A percentile compares a stretch with the other conserved stretches of the same genome.
phyloP scores from a whole-genome alignment of 441 rosid genomes.

The Codiaeum variegatum region DNA sequence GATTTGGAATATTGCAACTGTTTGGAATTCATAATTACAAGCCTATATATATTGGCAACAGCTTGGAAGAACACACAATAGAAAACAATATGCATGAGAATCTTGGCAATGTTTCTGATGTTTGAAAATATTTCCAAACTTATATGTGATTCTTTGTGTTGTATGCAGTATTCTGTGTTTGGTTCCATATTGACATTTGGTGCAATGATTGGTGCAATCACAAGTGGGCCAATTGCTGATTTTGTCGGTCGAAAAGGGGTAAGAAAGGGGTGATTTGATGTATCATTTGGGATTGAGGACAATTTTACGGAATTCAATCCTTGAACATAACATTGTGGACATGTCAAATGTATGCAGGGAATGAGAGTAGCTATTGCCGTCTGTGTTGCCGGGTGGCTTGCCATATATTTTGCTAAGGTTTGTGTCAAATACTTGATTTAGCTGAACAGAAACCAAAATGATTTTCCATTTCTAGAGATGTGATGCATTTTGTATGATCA shows the following conservation, averaged over 20 bases:
- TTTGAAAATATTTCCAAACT: neutral
- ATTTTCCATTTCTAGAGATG: conserved; percentile 2
- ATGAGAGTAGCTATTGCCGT: conserved; percentile 68
- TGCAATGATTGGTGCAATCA: conserved; percentile 96
- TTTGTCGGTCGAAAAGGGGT: conserved; percentile 84
- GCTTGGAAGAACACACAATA: neutral
- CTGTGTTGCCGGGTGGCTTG: conserved; percentile 83
- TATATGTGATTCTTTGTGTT: conserved; percentile 1
- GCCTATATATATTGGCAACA: neutral
- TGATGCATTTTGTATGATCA: conserved; percentile 23
- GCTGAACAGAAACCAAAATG: conserved; percentile 8
- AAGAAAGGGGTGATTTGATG: conserved; percentile 21
- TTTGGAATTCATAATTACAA: neutral
- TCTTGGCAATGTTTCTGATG: neutral
- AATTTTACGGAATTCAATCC: neutral
- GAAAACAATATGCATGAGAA: neutral
- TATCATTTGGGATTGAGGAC: neutral
- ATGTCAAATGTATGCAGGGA: conserved; percentile 44
- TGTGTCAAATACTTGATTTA: conserved; percentile 9
- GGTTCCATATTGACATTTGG: conserved; percentile 92
- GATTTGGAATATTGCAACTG: neutral
- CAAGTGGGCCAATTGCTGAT: conserved; percentile 82
- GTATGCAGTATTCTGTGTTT: conserved; percentile 70
- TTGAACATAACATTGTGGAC: conserved; percentile 6
- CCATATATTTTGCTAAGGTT: conserved; percentile 89